Conservation (phyloP, 345 rosid genomes). For the Rubroshorea leprosula region DNA sequence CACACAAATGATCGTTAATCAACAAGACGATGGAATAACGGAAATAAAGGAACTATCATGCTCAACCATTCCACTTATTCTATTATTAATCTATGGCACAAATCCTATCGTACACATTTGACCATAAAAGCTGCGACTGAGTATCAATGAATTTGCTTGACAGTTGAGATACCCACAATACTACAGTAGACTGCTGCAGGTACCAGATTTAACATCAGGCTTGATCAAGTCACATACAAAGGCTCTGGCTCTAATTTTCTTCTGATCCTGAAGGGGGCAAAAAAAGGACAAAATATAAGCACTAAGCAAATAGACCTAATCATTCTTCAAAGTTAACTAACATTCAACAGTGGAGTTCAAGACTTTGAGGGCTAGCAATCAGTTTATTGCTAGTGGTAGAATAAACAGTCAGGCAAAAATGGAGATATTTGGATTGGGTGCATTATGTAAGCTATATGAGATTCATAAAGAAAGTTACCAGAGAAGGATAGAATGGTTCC, state of each 20-base stretch:
- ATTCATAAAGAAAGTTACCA: too few relatives aligned
- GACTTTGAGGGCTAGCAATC: too few relatives aligned
- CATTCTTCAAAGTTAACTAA: too few relatives aligned
- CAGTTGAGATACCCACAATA: neutral
- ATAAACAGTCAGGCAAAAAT: too few relatives aligned
- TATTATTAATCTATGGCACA: too few relatives aligned
- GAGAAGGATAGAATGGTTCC: too few relatives aligned
- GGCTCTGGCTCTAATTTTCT: conserved; percentile 75
- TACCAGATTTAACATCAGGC: neutral
- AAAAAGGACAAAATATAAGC: neutral
- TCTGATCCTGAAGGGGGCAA: conserved; percentile 48
- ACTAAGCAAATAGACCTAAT: neutral
- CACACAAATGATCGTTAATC: neutral
- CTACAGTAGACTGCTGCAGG: neutral
- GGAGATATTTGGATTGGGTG: too few relatives aligned
- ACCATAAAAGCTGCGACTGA: neutral
- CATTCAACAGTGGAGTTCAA: too few relatives aligned
- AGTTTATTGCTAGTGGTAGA: too few relatives aligned
- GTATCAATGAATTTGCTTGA: neutral
- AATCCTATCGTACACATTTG: too few relatives aligned
- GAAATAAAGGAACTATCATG: neutral
- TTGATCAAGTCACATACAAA: conserved; percentile 45
- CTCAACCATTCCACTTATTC: neutral
- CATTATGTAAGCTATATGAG: too few relatives aligned
- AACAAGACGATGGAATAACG: neutral